A percentile compares a stretch with the other conserved stretches of the same genome.
These are phyloP conservation scores for Magnusiomyces magnusii DNA, from an alignment of 1,139 yeast species.

Conservation along the genomic window DNA sequence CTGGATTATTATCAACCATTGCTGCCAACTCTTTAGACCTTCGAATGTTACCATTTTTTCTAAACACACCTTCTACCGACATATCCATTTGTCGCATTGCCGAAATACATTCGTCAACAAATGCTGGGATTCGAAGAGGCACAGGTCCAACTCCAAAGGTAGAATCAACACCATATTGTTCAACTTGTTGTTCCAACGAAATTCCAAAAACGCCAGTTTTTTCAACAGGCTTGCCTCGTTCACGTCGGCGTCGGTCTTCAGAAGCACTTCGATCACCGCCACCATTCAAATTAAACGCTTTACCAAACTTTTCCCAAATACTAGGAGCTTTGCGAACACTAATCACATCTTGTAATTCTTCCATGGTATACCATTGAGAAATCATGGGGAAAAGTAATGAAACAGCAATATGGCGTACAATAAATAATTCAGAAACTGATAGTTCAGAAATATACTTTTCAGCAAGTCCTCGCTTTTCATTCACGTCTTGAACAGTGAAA, in stretches of 20 bases:
- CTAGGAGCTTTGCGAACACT: slow-evolving; percentile 46
- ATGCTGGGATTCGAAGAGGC: slow-evolving; percentile 66
- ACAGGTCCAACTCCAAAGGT: slow-evolving; percentile 83
- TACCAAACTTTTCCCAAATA: slow-evolving; percentile 68
- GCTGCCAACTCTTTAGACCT: slow-evolving; percentile 68
- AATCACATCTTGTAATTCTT: slow-evolving; percentile 47
- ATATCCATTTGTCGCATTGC: slow-evolving; percentile 88
- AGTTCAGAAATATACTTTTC: slow-evolving; percentile 65
- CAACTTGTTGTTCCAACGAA: slow-evolving; percentile 62
- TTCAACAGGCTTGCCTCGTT: slow-evolving; percentile 21
- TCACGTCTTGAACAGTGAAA: slow-evolving; percentile 20
- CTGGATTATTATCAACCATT: slow-evolving; percentile 67
- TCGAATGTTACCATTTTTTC: slow-evolving; percentile 93
- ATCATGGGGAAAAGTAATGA: slow-evolving; percentile 45
- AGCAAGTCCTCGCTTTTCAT: slow-evolving; percentile 15
- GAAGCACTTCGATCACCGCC: slow-evolving; percentile 9
- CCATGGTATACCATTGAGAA: slow-evolving; percentile 38
- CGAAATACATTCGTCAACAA: slow-evolving; percentile 77
- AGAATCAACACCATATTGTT: slow-evolving; percentile 76
- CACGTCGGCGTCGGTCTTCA: slow-evolving; percentile 24
- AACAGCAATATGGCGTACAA: slow-evolving; percentile 61
- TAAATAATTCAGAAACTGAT: slow-evolving; percentile 49
- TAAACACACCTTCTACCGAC: slow-evolving; percentile 94
- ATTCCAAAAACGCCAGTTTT: slow-evolving; percentile 64
- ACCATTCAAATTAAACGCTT: slow-evolving; percentile 34